Evolutionary conservation across 257 asterid species (phyloP).

Genomic region (Solanum phureja): DNA sequence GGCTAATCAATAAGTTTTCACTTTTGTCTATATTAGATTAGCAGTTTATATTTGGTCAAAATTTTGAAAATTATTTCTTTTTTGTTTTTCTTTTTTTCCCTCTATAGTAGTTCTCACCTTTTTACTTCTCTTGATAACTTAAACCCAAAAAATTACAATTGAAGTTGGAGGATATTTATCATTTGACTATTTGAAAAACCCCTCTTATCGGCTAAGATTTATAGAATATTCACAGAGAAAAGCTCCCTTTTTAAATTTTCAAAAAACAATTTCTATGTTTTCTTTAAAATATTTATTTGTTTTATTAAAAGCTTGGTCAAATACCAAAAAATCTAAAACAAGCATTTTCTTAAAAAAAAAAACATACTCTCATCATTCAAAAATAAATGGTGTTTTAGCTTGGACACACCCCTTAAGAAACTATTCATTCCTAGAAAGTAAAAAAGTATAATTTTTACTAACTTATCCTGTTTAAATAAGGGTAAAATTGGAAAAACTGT

Average conservation of each 20-base stretch:
- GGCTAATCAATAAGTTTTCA: not conserved
- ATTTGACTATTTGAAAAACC: not conserved
- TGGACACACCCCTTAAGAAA: no score
- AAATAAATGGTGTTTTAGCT: not conserved
- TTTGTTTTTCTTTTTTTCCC: no score
- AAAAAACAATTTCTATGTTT: not conserved
- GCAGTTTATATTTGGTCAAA: no score
- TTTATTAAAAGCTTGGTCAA: not conserved
- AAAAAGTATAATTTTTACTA: no score
- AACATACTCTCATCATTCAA: no score
- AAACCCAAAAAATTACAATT: no score
- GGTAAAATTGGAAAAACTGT: not conserved
- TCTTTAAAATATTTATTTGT: no score
- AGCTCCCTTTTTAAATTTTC: not conserved
- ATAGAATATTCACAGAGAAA: not conserved
- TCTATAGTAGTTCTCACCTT: accelerated
- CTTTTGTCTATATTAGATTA: no score
- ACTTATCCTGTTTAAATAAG: not conserved
- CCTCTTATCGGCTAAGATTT: not conserved
- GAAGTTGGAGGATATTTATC: no score
- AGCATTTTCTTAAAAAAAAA: no score
- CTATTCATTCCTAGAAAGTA: not conserved
- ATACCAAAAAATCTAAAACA: no score
- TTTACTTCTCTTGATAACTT: not conserved
- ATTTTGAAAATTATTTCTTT: no score